A percentile compares a stretch with the other conserved stretches of the same genome.
Conservation (phyloP, 163 green algal species). For the Chlamydomonas reinhardtii region DNA sequence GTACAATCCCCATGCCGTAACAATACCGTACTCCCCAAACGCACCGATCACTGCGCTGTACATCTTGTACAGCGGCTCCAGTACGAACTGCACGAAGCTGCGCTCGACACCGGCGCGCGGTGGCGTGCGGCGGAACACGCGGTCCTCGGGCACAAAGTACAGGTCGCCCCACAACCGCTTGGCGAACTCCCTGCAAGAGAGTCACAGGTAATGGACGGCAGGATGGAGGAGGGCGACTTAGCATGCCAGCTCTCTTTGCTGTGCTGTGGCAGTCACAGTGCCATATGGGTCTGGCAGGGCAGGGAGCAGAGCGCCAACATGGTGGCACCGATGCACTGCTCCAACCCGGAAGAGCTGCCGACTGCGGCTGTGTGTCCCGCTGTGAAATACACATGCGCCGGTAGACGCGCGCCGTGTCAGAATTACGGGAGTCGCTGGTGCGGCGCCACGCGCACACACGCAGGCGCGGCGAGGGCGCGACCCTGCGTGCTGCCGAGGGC, state of each 20-base stretch:
- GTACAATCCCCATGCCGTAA: no score
- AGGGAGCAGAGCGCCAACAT: no score
- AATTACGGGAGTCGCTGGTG: slow-evolving; percentile 23
- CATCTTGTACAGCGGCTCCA: slow-evolving; percentile 99
- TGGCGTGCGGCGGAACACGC: slow-evolving; percentile 77
- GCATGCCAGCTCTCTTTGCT: no score
- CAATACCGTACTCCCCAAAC: not conserved
- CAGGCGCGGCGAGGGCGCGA: not conserved
- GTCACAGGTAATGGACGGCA: not conserved
- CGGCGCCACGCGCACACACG: not conserved
- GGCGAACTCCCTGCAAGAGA: slow-evolving; percentile 79
- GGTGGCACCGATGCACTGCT: no score
- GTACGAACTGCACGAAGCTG: slow-evolving; percentile 95
- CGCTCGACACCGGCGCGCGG: slow-evolving; percentile 67
- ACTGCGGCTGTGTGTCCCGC: slow-evolving; percentile 1
- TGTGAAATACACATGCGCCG: slow-evolving; percentile 48
- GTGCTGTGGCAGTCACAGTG: no score
- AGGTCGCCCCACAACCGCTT: slow-evolving; percentile 95
- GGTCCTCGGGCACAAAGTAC: slow-evolving; percentile 87
- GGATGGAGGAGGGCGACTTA: not conserved
- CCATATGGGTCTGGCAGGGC: no score
- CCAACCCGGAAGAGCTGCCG: no score
- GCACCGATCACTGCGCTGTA: slow-evolving; percentile 72
- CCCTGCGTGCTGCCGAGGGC: not conserved
- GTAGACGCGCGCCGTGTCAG: slow-evolving; percentile 28